Base-by-base conservation (phyloP, 345 rosid genomes). In the Jatropha curcas region DNA sequence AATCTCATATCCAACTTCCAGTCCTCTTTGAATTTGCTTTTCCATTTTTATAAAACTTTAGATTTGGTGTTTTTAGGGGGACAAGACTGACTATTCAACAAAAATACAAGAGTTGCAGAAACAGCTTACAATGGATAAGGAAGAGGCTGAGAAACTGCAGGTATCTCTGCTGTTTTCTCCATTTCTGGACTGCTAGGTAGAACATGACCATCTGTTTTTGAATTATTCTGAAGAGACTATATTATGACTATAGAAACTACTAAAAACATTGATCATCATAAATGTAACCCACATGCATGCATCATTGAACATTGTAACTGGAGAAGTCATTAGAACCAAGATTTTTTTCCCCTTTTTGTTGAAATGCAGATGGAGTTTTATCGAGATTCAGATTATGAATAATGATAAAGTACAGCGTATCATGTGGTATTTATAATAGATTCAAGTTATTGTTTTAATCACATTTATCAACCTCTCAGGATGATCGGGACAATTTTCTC, bases 401-500 rank as follows among this genome's bases (percentile, higher is more conserved):
- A 10, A 5, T 10, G 53, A 27, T 67, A 43, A 39, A 37, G 39
- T 57, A 27, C 19, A 22, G 37, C 9, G 70, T 33, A 22, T 46
- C 41, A 25, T 64, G 19, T 31, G 27, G 55, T 59, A 7, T 65
- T 17, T 19, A 16, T 68, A 24, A 45, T 45, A 35, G 22, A 55
- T 68, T 22, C 67, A 31, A 37, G 25, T 74, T 17, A 67, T 65
- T 68, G 19, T 63, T 67, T 76, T 58, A 34, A 48, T 60, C 16
- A 34, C 52, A 60, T 60, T 46, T 63, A 72, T 82, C 61, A 24
- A 74, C 74, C 31, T 65, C 46, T 65, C 88, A 94, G 98, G 91
- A 85, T 83, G 98, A 94, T 83, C 87, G 87, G 75, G 93, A 94
- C 84, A 90, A 89, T 82, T 90, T 94, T 84, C 97, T 94, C 79